Evolutionary conservation across 768 basidiomycete genomes (phyloP), one percentile per base, ranked within the genome.

Genomic region (Macrolepiota albuminosa): DNA sequence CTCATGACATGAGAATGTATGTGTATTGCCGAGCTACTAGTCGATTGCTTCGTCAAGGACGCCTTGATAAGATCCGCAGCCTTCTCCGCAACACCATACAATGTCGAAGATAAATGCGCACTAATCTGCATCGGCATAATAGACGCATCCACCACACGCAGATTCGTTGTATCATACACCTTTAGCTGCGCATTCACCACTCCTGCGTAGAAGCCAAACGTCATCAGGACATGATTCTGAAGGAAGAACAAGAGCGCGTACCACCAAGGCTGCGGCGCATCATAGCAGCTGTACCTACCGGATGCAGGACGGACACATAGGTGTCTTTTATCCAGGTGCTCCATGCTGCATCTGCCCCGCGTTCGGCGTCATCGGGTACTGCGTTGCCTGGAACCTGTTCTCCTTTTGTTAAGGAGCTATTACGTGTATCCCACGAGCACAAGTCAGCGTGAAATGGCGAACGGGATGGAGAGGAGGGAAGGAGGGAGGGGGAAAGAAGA

Each of bases 31-130:
- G 21, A 21, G 21, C 21, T 21, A 21, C 21, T 21, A 21, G 21
- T 21, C 21, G 1, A 1, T 21, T 21, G 21, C 21, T 21, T 21
- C 21, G 21, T 21, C 21, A 51, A 66, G 26, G 71, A 63, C 6
- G 78, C 78, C 63, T 80, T 80, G 66, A 82, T 82, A 45, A 83
- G 63, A 61, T 80, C 78, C 2, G 79, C 81, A 13, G 81, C 81
- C 65, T 81, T 81, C 70, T 83, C 82, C 6, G 81, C 81, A 21
- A 85, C 72, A n/a, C 78, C 81, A 64, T 81, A 84, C 46, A 82
- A 67, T 58, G 82, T 80, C 14, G 78, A 72, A 36, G 73, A 73
- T 54, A 81, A 58, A 61, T 81, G 79, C 4, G 79, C 79, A 59
- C 78, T 78, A 49, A 84, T 65, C 56, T 81, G 79, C 45, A 80